These are phyloP conservation scores for Xylaria venustula DNA, from an alignment of 495 filamentous ascomycete species.

Conservation along the genomic window DNA sequence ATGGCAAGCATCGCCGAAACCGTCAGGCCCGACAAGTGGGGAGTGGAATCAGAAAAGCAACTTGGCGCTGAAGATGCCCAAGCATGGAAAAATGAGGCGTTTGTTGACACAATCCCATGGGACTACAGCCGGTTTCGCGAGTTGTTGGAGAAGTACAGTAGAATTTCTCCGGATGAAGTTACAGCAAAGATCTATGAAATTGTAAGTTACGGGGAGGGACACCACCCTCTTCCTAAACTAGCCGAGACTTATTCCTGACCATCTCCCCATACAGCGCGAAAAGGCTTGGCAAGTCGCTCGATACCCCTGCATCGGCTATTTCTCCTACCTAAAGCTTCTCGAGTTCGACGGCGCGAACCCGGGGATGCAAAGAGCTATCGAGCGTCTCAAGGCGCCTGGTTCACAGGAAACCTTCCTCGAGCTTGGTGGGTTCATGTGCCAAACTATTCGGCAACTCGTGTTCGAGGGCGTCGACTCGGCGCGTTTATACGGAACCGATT, in stretches of 20 bases:
- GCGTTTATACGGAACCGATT: slow-evolving; percentile 37
- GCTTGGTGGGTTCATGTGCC: slow-evolving; percentile 50
- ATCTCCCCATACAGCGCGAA: slow-evolving; percentile 27
- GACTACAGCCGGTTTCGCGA: slow-evolving; percentile 8
- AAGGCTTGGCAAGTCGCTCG: slow-evolving; percentile 36
- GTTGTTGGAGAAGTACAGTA: slow-evolving; percentile 43
- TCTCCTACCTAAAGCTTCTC: slow-evolving; percentile 39
- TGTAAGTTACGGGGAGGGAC: slow-evolving; percentile 27
- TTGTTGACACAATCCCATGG: slow-evolving; percentile 1
- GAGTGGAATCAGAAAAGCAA: slow-evolving; percentile 1
- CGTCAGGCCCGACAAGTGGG: neutral
- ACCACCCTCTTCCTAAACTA: neutral
- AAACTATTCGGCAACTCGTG: slow-evolving; percentile 45
- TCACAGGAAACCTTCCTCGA: slow-evolving; percentile 41
- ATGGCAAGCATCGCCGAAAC: neutral
- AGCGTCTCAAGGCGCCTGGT: slow-evolving; percentile 23
- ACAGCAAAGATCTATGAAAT: slow-evolving; percentile 42
- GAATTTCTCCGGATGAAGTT: slow-evolving; percentile 37
- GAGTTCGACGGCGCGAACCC: slow-evolving; percentile 19
- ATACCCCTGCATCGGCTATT: slow-evolving; percentile 44
- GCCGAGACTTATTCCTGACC: neutral
- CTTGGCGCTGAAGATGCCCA: neutral
- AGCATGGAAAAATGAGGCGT: neutral
- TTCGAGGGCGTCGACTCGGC: slow-evolving; percentile 39
- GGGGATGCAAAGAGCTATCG: slow-evolving; percentile 27